Percentiles rank a stretch among this genome's conserved stretches.
Evolutionary conservation across 345 rosid species (phyloP).

Genomic region (Noccaea caerulescens): DNA sequence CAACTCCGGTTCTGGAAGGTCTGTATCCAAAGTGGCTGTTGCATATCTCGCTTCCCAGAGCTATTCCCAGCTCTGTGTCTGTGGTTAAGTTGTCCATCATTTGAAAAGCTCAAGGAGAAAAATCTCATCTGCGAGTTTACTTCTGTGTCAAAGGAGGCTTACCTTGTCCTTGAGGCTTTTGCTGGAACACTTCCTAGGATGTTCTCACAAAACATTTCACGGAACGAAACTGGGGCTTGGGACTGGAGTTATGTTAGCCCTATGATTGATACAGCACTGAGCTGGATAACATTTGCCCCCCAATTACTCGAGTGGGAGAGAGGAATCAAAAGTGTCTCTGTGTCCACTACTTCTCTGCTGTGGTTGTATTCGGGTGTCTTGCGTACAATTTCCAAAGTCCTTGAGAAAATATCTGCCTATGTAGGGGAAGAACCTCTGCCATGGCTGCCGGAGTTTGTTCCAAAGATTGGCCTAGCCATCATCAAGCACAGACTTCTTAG

Average conservation of each 20-base stretch:
- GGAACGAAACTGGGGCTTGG: slow-evolving; percentile 55
- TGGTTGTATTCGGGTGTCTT: slow-evolving; percentile 73
- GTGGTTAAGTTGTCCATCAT: slow-evolving; percentile 81
- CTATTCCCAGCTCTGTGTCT: slow-evolving; percentile 80
- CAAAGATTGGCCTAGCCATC: slow-evolving; percentile 78
- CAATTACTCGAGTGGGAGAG: slow-evolving; percentile 47
- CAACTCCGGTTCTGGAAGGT: slow-evolving; percentile 84
- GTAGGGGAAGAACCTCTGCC: slow-evolving; percentile 51
- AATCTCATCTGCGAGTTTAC: slow-evolving; percentile 65
- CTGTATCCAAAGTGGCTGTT: slow-evolving; percentile 67
- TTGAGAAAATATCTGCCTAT: slow-evolving; percentile 55
- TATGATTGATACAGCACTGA: slow-evolving; percentile 71
- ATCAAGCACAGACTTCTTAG: slow-evolving; percentile 63
- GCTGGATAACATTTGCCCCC: slow-evolving; percentile 65
- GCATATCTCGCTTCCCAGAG: slow-evolving; percentile 69
- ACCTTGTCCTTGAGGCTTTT: slow-evolving; percentile 74
- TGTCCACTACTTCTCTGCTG: slow-evolving; percentile 53
- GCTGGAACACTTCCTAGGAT: slow-evolving; percentile 73
- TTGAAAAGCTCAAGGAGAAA: slow-evolving; percentile 61
- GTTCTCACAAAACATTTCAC: slow-evolving; percentile 46
- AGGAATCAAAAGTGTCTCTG: slow-evolving; percentile 41
- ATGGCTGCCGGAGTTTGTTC: slow-evolving; percentile 89
- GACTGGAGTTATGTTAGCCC: slow-evolving; percentile 83
- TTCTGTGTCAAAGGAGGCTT: slow-evolving; percentile 73
- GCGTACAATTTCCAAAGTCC: slow-evolving; percentile 69